Evolutionary conservation across 2,329 filamentous ascomycete species (phyloP).

Genomic region (Claviceps humidiphila): DNA sequence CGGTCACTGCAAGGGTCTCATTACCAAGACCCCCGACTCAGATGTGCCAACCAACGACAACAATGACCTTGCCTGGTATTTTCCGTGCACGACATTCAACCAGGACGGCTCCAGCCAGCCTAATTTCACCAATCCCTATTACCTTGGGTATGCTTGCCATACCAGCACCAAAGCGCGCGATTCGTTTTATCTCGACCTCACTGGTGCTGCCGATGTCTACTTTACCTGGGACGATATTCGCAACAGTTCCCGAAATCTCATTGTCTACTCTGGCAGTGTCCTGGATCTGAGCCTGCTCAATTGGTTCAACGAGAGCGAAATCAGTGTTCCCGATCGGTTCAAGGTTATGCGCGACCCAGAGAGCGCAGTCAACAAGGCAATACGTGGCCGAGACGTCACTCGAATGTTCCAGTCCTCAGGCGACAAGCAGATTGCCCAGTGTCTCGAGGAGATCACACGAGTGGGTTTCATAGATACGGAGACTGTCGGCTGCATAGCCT

Average conservation of each 20-base stretch:
- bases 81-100: conserved; percentile 82
- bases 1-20: conserved; percentile 84
- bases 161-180: conserved; percentile 56
- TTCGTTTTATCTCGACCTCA: conserved; percentile 59
- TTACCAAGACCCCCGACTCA: conserved; percentile 56
- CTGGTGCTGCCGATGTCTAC: conserved; percentile 71
- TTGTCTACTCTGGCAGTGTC: conserved; percentile 90
- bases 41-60: conserved; percentile 65
- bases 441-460: conserved; percentile 86
- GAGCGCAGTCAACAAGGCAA: conserved; percentile 41
- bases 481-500: conserved; percentile 92
- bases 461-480: conserved; percentile 93
- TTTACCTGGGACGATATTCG: conserved; percentile 92
- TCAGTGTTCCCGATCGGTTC: conserved; percentile 63
- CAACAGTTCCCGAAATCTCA: conserved; percentile 77
- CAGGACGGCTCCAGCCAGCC: conserved; percentile 77
- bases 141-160: conserved; percentile 80
- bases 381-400: conserved; percentile 80
- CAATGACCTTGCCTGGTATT: conserved; percentile 84
- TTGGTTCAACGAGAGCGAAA: conserved; percentile 80
- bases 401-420: conserved; percentile 65
- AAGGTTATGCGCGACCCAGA: conserved; percentile 61
- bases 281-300: conserved; percentile 76
- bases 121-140: conserved; percentile 62
- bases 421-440: conserved; percentile 75